Evolutionary conservation across 2,329 filamentous ascomycete genomes (phyloP).

Genomic region (Phaeomoniella chlamydospora): DNA sequence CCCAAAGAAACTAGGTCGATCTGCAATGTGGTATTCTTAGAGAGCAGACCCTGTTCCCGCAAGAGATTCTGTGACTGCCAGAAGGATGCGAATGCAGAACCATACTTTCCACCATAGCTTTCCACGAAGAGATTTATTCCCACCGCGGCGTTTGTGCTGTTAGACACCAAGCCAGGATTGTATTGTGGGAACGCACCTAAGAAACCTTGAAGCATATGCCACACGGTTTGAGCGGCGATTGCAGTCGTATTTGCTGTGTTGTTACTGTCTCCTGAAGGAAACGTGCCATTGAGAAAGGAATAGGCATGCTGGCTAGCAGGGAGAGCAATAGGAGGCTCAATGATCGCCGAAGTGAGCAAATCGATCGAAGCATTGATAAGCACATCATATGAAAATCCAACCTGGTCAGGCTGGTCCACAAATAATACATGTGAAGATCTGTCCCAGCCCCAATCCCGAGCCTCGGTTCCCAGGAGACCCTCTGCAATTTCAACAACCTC

Average conservation of each 20-base stretch:
- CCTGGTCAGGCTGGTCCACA: constrained; percentile 31
- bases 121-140: constrained; percentile 10
- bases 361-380: constrained; percentile 26
- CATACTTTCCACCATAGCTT: constrained; percentile 14
- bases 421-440: constrained; percentile 27
- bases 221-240: constrained; percentile 43
- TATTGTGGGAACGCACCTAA: constrained; percentile 44
- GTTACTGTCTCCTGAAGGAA: constrained; percentile 37
- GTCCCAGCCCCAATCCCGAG: constrained; percentile 36
- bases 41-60: constrained; percentile 28
- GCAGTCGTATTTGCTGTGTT: constrained; percentile 41
- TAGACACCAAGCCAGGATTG: constrained; percentile 29
- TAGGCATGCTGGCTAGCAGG: constrained; percentile 13
- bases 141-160: constrained; percentile 27
- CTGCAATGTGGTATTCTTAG: constrained; percentile 37
- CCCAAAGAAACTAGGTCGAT: constrained; percentile 49
- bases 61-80: constrained; percentile 14
- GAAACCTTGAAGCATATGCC: constrained; percentile 45
- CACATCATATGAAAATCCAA: constrained; percentile 34
- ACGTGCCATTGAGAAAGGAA: constrained; percentile 47
- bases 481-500: constrained; percentile 23
- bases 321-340: constrained; percentile 14
- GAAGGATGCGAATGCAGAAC: constrained; percentile 11
- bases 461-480: constrained; percentile 24
- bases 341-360: constrained; percentile 17